Evolutionary conservation across 139 green algal genomes (phyloP).

Genomic region (Dunaliella primolecta): DNA sequence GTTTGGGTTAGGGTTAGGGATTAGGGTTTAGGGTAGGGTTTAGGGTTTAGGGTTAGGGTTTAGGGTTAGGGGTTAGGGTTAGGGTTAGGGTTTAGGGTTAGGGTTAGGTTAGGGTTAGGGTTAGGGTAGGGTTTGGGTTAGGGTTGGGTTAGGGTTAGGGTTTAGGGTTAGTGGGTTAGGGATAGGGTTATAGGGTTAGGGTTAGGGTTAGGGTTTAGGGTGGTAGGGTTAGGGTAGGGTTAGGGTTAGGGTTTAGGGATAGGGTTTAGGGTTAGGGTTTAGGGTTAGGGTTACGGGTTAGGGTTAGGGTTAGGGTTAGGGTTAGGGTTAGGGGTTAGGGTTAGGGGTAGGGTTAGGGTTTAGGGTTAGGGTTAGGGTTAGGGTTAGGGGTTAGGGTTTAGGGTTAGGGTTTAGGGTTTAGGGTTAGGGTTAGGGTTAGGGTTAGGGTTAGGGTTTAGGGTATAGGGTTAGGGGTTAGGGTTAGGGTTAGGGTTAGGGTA

Average conservation of each 20-base stretch:
- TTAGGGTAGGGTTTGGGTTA: too few species aligned
- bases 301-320: neutral
- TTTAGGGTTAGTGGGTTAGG: neutral
- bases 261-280: neutral
- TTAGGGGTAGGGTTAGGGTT: too few species aligned
- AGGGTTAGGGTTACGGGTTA: neutral
- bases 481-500: too few species aligned
- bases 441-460: neutral
- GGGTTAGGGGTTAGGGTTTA: too few species aligned
- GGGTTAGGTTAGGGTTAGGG: too few species aligned
- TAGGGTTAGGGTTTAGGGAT: conserved; percentile 2
- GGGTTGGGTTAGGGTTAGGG: neutral
- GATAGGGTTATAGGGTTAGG: conserved; percentile 3
- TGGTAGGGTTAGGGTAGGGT: too few species aligned
- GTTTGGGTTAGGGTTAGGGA: neutral
- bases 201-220: conserved; percentile 3
- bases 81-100: too few species aligned
- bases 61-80: too few species aligned
- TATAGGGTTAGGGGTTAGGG: too few species aligned
- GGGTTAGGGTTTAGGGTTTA: neutral
- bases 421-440: neutral
- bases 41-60: neutral
- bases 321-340: too few species aligned
- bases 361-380: too few species aligned
- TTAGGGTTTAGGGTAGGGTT: neutral